Conservation (phyloP, 2,329 filamentous ascomycete genomes). For the Stachybotrys chartarum region DNA sequence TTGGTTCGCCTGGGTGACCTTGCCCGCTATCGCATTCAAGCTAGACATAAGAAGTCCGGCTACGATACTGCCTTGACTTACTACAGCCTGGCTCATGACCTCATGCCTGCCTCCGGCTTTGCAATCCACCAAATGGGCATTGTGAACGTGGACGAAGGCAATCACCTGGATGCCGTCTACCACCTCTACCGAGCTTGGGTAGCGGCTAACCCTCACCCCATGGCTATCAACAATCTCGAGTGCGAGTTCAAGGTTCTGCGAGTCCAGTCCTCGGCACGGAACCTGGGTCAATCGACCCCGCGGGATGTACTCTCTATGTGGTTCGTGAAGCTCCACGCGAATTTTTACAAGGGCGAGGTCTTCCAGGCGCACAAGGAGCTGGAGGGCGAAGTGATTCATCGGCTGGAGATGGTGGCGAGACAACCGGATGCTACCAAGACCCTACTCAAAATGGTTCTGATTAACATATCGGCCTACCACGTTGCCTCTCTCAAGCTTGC, state of each 20-base stretch:
- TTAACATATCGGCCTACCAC: slow-evolving; percentile 80
- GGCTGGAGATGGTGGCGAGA: slow-evolving; percentile 67
- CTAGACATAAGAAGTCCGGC: slow-evolving; percentile 64
- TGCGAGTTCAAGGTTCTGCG: slow-evolving; percentile 62
- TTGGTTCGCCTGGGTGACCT: slow-evolving; percentile 86
- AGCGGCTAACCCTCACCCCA: slow-evolving; percentile 65
- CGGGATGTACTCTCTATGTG: slow-evolving; percentile 64
- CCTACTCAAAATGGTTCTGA: slow-evolving; percentile 71
- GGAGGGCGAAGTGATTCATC: slow-evolving; percentile 77
- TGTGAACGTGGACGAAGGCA: slow-evolving; percentile 68
- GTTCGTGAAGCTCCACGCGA: slow-evolving; percentile 81
- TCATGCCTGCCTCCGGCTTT: slow-evolving; percentile 71
- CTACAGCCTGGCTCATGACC: slow-evolving; percentile 72
- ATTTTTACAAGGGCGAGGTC: slow-evolving; percentile 70
- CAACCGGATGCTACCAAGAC: slow-evolving; percentile 56
- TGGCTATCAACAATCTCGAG: slow-evolving; percentile 69
- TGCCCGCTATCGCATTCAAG: slow-evolving; percentile 74
- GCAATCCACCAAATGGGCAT: slow-evolving; percentile 90
- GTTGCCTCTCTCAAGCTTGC: slow-evolving; percentile 42
- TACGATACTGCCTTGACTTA: slow-evolving; percentile 78
- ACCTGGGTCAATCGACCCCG: slow-evolving; percentile 38
- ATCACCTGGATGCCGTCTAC: slow-evolving; percentile 81
- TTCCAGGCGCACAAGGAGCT: slow-evolving; percentile 73
- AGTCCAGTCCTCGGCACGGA: slow-evolving; percentile 26
- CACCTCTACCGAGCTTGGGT: slow-evolving; percentile 80